These are phyloP conservation scores for Saccharomyces paradoxus DNA, from an alignment of 805 yeast genomes.

Conservation along the genomic window DNA sequence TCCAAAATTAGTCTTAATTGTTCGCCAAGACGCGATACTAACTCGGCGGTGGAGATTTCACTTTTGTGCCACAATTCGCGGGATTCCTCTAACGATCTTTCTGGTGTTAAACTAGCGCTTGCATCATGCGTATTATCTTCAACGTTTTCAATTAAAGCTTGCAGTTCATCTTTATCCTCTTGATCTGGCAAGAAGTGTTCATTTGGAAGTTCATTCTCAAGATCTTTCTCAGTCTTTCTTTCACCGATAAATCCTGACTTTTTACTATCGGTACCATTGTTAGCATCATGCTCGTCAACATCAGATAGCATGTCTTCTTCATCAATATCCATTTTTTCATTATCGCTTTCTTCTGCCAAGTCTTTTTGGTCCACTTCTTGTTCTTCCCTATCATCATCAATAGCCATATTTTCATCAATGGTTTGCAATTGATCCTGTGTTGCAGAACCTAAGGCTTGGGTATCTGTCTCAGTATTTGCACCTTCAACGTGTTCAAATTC, in stretches of 20 bases:
- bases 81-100: conserved; percentile 55
- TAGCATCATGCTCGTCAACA: conserved; percentile 24
- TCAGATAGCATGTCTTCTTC: conserved; percentile 23
- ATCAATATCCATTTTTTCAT: conserved; percentile 23
- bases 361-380: conserved; percentile 29
- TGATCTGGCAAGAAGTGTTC: conserved; percentile 13
- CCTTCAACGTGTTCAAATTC: conserved; percentile 81
- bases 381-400: conserved; percentile 57
- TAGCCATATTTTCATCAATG: conserved; percentile 72
- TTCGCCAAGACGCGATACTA: conserved; percentile 82
- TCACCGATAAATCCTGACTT: conserved; percentile 45
- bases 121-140: conserved; percentile 29
- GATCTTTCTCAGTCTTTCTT: conserved; percentile 24
- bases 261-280: conserved; percentile 22
- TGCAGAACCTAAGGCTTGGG: conserved; percentile 92
- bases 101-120: conserved; percentile 31
- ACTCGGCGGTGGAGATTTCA: conserved; percentile 77
- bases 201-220: conserved; percentile 14
- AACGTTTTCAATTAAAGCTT: conserved; percentile 28
- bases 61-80: conserved; percentile 74
- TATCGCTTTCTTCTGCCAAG: conserved; percentile 30
- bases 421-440: conserved; percentile 68
- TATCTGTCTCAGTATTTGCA: conserved; percentile 65
- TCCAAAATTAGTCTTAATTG: conserved; percentile 87
- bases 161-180: conserved; percentile 24